These are phyloP conservation scores for Phalaenopsis aphrodite DNA, from an alignment of 106 monocot genomes.

Conservation along the genomic window DNA sequence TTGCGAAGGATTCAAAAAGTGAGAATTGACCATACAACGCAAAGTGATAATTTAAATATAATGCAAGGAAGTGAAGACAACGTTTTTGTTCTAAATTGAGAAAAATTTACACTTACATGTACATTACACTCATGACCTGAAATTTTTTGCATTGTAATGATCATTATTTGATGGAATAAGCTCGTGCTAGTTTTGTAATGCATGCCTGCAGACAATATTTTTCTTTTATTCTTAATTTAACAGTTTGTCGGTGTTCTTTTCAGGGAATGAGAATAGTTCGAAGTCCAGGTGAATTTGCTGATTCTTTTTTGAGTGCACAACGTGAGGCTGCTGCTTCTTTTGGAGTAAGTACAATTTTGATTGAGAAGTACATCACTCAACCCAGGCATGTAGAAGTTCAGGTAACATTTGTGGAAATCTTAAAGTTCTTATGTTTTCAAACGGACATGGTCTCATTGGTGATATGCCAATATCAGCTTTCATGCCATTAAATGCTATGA, in stretches of 20 bases:
- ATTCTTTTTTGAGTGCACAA: constrained; percentile 72
- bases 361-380: constrained; percentile 95
- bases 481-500: neutral
- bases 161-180: neutral
- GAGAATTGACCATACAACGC: too few relatives aligned
- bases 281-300: constrained; percentile 69
- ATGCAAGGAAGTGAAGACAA: too few relatives aligned
- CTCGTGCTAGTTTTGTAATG: neutral
- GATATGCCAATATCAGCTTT: neutral
- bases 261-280: constrained; percentile 97
- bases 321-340: constrained; percentile 98
- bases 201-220: neutral
- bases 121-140: too few relatives aligned
- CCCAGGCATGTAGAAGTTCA: constrained; percentile 99
- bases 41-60: too few relatives aligned
- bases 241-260: constrained; percentile 5
- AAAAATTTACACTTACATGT: too few relatives aligned
- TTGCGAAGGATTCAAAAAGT: too few relatives aligned
- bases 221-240: constrained; percentile 6
- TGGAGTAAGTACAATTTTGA: constrained; percentile 67
- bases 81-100: too few relatives aligned
- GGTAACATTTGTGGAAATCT: constrained; percentile 34
- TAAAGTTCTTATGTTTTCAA: constrained; percentile 1
- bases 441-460: neutral
- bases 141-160: neutral